Base-by-base conservation (phyloP, 2,329 filamentous ascomycete genomes). In the Pestalotiopsis sp. region DNA sequence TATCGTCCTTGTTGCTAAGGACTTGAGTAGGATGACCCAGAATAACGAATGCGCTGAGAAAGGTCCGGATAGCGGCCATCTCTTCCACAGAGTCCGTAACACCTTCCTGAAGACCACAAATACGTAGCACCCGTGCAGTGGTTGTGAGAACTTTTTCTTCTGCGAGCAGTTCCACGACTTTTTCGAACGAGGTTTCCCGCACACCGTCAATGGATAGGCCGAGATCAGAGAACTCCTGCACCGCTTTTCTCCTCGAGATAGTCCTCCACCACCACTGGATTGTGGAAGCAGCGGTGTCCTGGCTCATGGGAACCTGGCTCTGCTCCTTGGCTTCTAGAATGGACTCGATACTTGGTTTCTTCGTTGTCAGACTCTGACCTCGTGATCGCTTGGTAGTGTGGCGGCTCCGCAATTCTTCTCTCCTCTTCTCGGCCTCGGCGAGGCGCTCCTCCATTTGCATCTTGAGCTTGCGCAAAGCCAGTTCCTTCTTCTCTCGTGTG, bases 21-120 rank as follows among this genome's bases (percentile, higher is more conserved):
- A 95, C 92, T 72, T 93, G 89, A 1, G 89, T 89, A 1, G 93
- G 92, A 76, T 95, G 93, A 1, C 91, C 92, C 30, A 94, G 82
- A 69, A 95, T 94, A 66, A 96, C 83, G 76, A 92, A 95, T 4
- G 93, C 91, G 75, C 92, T 94, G 66, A 96, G 80, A 73, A 95
- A 95, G 0, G 91, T 94, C 73, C 92, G 85, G 55, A 92, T 88
- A 17, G 89, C 87, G 44, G 91, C 89, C 83, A 92, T 91, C 71
- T 92, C 88, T 58, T 87, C 85, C 67, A 91, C 86, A 1, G 88
- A 90, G 17, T 88, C 86, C 2, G 84, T 79, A 3, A 87, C 86
- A 48, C 87, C 88, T 72, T 94, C 91, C 63, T 88, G 85, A 65
- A 95, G 80, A 1, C 90, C 90, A 73, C 93, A 92, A 11, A 93